Evolutionary conservation across 225 moss, liverwort and hornwort species (phyloP), one percentile per base, ranked within the genome.

Genomic region (Bryoerythrophyllum caledonicum): DNA sequence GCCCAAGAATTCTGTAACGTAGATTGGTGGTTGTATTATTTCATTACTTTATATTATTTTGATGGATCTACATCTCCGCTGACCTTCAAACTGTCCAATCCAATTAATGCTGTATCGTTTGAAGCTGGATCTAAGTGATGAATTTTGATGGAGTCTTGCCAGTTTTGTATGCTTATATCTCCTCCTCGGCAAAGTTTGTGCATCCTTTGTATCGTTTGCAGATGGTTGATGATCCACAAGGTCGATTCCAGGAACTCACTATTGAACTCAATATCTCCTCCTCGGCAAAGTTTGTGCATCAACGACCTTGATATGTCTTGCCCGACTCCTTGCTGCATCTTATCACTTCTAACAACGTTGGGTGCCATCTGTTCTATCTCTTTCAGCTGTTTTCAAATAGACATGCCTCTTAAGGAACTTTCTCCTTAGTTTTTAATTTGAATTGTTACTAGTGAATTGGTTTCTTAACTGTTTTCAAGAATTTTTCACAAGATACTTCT

Each of bases 221-320:
- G 83, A 72, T 83, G 60, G 72, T 79, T 40, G 79, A 79, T 25
- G 72, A 83, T 67, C 83, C 83, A 41, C 72, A 83, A 51, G 46
- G 54, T 5, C 75, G 76, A 76, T 71, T 83, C 26, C 76, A 83
- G 10, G 83, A 76, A 55, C 79, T 83, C 4, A 13, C 67, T 16
- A 63, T 61, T 67, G 83, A 83, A 28, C 37, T 76, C 37, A 67
- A 83, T 43, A 76, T 76, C 55, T 67, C 79, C 52, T 79, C 72
- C 51, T 79, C 78, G 40, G 40, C 91, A 91, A 76, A 85, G 63
- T 74, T 76, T 85, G 14, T 93, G 93, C 68, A 55, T 93, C 43
- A 93, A 90, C 70, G 93, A 93, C 75, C 80, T 93, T 72, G 93
- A 89, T 93, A 80, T 69, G 85, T 77, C n/a, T 76, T 56, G 44